Percentiles rank a stretch among this genome's conserved stretches.
phyloP scores from a whole-genome alignment of 2,329 filamentous ascomycete genomes.

The Neopestalotiopsis clavispora region DNA sequence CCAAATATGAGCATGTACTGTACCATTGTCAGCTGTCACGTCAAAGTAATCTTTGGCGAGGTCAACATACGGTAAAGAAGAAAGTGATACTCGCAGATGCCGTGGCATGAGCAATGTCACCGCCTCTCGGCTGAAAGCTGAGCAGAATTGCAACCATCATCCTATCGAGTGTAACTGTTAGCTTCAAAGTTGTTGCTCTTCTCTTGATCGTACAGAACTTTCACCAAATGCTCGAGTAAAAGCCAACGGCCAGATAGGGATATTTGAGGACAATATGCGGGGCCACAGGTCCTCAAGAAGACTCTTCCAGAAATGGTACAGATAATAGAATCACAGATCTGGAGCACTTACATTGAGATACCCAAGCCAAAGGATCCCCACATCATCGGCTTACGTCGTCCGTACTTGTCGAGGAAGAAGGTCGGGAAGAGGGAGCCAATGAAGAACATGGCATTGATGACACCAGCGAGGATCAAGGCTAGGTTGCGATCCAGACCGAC shows the following conservation, averaged over 20 bases:
- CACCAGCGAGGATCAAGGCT: slow-evolving; percentile 20
- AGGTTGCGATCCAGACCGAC: slow-evolving; percentile 16
- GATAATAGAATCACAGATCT: no score
- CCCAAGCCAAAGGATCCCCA: slow-evolving; percentile 40
- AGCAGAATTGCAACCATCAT: slow-evolving; percentile 42
- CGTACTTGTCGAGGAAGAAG: slow-evolving; percentile 41
- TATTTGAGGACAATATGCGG: no score
- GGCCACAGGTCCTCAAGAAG: no score
- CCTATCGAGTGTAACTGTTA: no score
- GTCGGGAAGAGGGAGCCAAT: slow-evolving; percentile 41
- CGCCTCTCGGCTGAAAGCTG: slow-evolving; percentile 24
- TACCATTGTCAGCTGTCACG: slow-evolving; percentile 16
- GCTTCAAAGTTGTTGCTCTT: no score
- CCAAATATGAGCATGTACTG: slow-evolving; percentile 39
- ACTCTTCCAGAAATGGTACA: no score
- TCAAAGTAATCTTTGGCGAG: neutral
- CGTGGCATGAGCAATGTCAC: slow-evolving; percentile 23
- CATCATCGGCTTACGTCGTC: slow-evolving; percentile 49
- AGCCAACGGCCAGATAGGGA: no score
- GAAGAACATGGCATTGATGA: slow-evolving; percentile 25
- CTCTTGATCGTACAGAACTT: no score
- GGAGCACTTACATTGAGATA: slow-evolving; percentile 34
- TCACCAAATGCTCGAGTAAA: no score
- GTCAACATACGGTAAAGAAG: slow-evolving; percentile 37
- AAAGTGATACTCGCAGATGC: slow-evolving; percentile 36